phyloP scores from a whole-genome alignment of 2,329 filamentous ascomycete genomes.

The Fusarium sp. region DNA sequence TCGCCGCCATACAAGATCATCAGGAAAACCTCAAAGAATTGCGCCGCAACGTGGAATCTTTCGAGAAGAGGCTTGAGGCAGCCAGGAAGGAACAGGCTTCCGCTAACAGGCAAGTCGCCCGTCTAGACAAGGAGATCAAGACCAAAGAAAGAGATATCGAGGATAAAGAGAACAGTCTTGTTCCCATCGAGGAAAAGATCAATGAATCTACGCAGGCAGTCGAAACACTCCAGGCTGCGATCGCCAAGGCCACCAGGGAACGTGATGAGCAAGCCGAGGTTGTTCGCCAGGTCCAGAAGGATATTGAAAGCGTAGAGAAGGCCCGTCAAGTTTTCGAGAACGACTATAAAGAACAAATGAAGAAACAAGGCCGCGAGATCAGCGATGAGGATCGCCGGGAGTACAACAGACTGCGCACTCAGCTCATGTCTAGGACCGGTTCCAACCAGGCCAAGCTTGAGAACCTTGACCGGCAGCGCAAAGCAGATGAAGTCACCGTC shows the following conservation, averaged over 20 bases:
- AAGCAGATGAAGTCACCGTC: conserved; percentile 90
- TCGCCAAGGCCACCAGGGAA: conserved; percentile 79
- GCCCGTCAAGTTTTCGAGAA: conserved; percentile 89
- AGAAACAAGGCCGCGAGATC: conserved; percentile 86
- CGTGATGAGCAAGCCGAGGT: conserved; percentile 75
- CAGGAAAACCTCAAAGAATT: conserved; percentile 96
- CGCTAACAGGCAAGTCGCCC: conserved; percentile 78
- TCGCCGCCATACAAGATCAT: conserved; percentile 88
- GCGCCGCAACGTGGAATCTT: conserved; percentile 86
- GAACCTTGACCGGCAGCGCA: conserved; percentile 86
- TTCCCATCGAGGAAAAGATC: conserved; percentile 94
- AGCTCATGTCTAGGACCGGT: conserved; percentile 85
- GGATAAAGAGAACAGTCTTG: conserved; percentile 83
- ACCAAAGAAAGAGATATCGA: conserved; percentile 88
- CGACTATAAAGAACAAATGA: conserved; percentile 85
- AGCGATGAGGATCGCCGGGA: conserved; percentile 88
- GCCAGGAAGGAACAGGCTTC: conserved; percentile 86
- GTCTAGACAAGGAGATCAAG: conserved; percentile 87
- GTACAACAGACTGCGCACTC: conserved; percentile 84
- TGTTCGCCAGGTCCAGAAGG: conserved; percentile 80
- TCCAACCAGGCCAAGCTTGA: conserved; percentile 85
- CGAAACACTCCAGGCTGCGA: conserved; percentile 73
- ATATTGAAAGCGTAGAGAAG: conserved; percentile 86
- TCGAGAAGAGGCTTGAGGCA: conserved; percentile 80
- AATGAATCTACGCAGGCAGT: conserved; percentile 78